Evolutionary conservation across 257 asterid species (phyloP), one percentile per base, ranked within the genome.

Genomic region (Solanum gandarillasii): DNA sequence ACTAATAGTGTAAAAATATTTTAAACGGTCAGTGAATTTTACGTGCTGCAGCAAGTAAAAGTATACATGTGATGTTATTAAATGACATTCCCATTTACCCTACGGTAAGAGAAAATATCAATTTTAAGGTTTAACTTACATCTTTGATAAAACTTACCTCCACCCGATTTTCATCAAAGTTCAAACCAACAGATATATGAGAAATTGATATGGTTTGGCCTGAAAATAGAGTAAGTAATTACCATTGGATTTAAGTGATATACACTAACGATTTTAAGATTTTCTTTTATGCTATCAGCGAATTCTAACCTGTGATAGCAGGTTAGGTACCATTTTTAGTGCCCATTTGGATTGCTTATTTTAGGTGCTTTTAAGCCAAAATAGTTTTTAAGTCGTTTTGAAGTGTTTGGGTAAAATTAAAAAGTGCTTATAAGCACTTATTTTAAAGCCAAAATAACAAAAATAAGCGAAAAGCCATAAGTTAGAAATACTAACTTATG

Each of bases 11-110:
- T 20, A n/a, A 76, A 74, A 11, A 10, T 9, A 21, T 35, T 74
- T 74, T 23, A 58, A 60, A 60, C 1, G 2, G 2, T 60, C 6
- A 5, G 27, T 60, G 68, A 60, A 60, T 60, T 58, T 60, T 60
- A 60, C 2, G 2, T 58, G 68, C 27, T 58, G 12, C 68, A 60
- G 68, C 27, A 60, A 60, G 68, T 60, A 60, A 60, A 8, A 60
- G 27, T 60, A 60, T 21, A 3, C 3, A 52, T 52, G 23, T 48
- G 21, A 48, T 48, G 60, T 48, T 14, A 14, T 6, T 14, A 48
- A 48, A 16, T 48, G 60, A 48, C 11, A 60, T 9, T 76, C 82
- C 92, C 62, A 86, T 89, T 36, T 88, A 87, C 79, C 92, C 90
- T 1, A 29, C 12, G 89, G 85, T 90, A 81, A 60, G 70, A 60